A percentile compares a stretch with the other conserved stretches of the same genome.
phyloP scores from a whole-genome alignment of 495 filamentous ascomycete species.

The Cercophora newfieldiana region DNA sequence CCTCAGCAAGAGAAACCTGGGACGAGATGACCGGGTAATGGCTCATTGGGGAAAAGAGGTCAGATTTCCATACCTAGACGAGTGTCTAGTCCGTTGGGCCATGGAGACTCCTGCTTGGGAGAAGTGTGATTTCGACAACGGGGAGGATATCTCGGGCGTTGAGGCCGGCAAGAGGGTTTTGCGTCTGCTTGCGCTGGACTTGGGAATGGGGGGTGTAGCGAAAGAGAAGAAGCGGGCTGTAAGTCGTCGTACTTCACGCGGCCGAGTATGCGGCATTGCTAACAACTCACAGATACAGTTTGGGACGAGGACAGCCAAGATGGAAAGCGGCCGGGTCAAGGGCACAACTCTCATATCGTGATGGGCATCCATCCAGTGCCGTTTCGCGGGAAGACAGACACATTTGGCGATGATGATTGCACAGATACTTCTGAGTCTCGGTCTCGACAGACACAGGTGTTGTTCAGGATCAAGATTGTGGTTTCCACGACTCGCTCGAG shows the following conservation, averaged over 20 bases:
- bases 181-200: conserved; percentile 70
- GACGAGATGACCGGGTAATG: conserved; percentile 89
- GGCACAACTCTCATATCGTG: conserved; percentile 59
- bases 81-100: conserved; percentile 79
- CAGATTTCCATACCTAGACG: conserved; percentile 90
- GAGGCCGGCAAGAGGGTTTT: conserved; percentile 81
- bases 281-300: conserved; percentile 66
- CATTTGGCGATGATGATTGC: conserved; percentile 54
- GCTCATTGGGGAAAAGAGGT: conserved; percentile 88
- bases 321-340: conserved; percentile 71
- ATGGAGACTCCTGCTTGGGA: conserved; percentile 70
- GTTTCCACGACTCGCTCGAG: conserved; percentile 24
- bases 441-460: conserved; percentile 24
- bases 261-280: conserved; percentile 9
- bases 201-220: conserved; percentile 70
- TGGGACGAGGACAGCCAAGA: conserved; percentile 81
- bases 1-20: conserved; percentile 89
- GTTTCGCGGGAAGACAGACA: not conserved
- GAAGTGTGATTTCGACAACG: conserved; percentile 76
- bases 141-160: conserved; percentile 45
- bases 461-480: conserved; percentile 24
- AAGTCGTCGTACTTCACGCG: conserved; percentile 24
- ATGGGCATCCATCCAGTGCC: not conserved
- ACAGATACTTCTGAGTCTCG: conserved; percentile 63
- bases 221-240: conserved; percentile 88